These are phyloP conservation scores for Austroboletus niveus DNA, from an alignment of 1,284 basidiomycete species.

Conservation along the genomic window DNA sequence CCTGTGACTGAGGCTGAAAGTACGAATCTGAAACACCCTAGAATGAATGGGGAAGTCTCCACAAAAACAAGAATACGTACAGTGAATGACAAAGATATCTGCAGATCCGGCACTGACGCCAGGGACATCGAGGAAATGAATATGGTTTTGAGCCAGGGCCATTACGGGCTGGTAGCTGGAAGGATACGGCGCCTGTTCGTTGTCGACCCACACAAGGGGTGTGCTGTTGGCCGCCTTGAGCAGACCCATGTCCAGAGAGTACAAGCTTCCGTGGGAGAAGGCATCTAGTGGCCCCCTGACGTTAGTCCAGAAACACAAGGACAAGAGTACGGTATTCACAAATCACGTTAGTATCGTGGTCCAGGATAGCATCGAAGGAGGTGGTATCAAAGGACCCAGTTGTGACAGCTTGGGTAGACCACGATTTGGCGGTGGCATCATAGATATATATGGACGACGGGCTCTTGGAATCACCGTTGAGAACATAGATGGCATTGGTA, in stretches of 20 bases:
- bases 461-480: conserved; percentile 70
- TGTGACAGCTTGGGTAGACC: conserved; percentile 59
- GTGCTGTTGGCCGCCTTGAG: conserved; percentile 57
- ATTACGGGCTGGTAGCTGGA: conserved; percentile 66
- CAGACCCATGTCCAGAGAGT: conserved; percentile 62
- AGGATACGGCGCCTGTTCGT: conserved; percentile 53
- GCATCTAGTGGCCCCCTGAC: conserved; percentile 45
- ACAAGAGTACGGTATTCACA: conserved; percentile 40
- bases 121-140: conserved; percentile 78
- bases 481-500: conserved; percentile 75
- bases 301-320: neutral
- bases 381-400: conserved; percentile 53
- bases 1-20: conserved; percentile 76
- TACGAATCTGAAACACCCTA: conserved; percentile 54
- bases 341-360: conserved; percentile 88
- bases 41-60: neutral
- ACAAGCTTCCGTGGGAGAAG: conserved; percentile 58
- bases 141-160: conserved; percentile 77
- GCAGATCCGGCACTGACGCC: conserved; percentile 62
- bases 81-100: conserved; percentile 86
- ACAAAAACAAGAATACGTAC: conserved; percentile 41
- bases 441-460: conserved; percentile 68
- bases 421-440: conserved; percentile 59
- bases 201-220: conserved; percentile 61
- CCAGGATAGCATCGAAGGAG: conserved; percentile 66